Percentiles rank a stretch among this genome's conserved stretches.
These are phyloP conservation scores for Ilyonectria robusta DNA, from an alignment of 2,329 filamentous ascomycete species.

Conservation along the genomic window DNA sequence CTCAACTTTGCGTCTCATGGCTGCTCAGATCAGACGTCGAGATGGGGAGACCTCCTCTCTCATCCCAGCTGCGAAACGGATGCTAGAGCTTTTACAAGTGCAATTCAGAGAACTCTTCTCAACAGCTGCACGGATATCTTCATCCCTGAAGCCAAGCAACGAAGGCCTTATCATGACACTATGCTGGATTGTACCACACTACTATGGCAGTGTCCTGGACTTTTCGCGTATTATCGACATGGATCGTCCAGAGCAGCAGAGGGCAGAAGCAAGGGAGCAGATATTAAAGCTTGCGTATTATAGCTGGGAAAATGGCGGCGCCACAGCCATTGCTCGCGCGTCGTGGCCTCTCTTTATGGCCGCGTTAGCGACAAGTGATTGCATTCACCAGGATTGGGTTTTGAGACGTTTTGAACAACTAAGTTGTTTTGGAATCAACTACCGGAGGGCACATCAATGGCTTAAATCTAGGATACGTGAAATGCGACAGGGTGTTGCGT, in stretches of 20 bases:
- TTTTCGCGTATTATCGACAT: not conserved
- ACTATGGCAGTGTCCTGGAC: constrained; percentile 6
- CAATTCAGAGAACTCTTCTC: not conserved
- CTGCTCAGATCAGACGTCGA: not conserved
- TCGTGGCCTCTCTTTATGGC: too few relatives aligned
- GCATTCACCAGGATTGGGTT: too few relatives aligned
- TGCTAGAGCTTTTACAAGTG: not conserved
- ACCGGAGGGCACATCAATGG: too few relatives aligned
- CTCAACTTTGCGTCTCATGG: not conserved
- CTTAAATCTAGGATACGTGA: too few relatives aligned
- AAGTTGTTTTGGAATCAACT: too few relatives aligned
- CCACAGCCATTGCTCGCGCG: too few relatives aligned
- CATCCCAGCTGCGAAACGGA: not conserved
- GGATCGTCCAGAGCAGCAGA: not conserved
- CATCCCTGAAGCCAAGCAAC: not conserved
- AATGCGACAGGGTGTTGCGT: too few relatives aligned
- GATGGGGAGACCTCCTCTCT: not conserved
- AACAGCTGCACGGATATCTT: not conserved
- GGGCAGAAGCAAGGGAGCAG: not conserved
- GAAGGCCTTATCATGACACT: constrained; percentile 5
- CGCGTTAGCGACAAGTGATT: too few relatives aligned
- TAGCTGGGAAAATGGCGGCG: too few relatives aligned
- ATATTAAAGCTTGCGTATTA: too few relatives aligned
- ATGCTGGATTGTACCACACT: constrained; percentile 13
- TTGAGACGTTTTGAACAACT: too few relatives aligned